Base-by-base conservation (phyloP, 257 asterid genomes). In the Fraxinus pennsylvanica region DNA sequence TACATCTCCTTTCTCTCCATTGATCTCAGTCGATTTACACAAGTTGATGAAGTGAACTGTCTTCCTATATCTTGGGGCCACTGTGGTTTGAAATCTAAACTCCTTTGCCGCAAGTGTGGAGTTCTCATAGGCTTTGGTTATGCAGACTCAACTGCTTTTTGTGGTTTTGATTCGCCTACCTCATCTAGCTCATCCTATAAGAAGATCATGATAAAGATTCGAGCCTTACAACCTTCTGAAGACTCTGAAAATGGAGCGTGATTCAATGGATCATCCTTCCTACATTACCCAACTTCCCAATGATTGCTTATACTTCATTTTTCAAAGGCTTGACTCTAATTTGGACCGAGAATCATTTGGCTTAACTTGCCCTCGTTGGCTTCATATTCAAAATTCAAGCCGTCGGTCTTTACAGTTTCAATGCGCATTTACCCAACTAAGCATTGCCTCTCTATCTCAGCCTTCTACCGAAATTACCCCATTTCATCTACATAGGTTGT, bases 11-110 rank as follows among this genome's bases (percentile, higher is more conserved):
- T 92, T 25, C 71, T 79, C 32, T 82, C 91, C 21, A 84, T 94
- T 72, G 97, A 94, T 83, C 87, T 92, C 14, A 91, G 98, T 75
- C 90, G 98, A 73, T 94, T 91, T 74, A 94, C 96, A 66, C 97
- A 86, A 82, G 92, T 92, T 67, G 96, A 94, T 76, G 79, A 87
- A 77, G 89, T 91, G 61, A 86, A 88, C 39, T 92, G 94, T 82
- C 75, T 90, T 70, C 96, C 94, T 17, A 85, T 89, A 85, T 82
- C 92, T 65, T 86, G 85, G 85, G 92, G 90, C 4, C 83, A 83
- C 76, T 75, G 83, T 63, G 81, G 86, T 73, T 82, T 92, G 36
- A 92, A 87, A 86, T 85, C 95, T 72, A 90, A 87, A 86, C 92
- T 94, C 74, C 94, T 92, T 73, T 92, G 97, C 78, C 97, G 94